Conservation (phyloP, 2,329 filamentous ascomycete genomes). For the Talaromyces sp. region DNA sequence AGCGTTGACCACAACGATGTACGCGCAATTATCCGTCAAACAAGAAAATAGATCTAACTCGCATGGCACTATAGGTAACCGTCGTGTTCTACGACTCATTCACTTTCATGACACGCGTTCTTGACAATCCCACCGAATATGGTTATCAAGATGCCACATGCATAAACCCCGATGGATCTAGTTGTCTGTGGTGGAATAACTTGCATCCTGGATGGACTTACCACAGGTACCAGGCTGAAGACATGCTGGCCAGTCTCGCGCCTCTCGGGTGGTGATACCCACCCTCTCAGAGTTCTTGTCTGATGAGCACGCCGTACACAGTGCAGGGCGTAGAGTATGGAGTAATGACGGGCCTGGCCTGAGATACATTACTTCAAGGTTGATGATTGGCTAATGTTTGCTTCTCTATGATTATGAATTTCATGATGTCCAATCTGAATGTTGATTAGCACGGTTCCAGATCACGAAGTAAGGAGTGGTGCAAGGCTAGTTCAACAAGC, state of each 20-base stretch:
- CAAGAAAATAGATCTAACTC: neutral
- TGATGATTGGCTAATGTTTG: too few species aligned
- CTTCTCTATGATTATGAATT: too few species aligned
- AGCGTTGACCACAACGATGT: conserved; percentile 13
- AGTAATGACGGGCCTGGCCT: too few species aligned
- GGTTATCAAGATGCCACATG: conserved; percentile 18
- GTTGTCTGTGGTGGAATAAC: conserved; percentile 20
- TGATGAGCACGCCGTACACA: too few species aligned
- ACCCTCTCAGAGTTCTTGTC: too few species aligned
- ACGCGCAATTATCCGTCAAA: conserved; percentile 2
- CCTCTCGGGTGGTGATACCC: conserved; percentile 17
- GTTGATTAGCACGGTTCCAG: too few species aligned
- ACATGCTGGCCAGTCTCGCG: conserved; percentile 15
- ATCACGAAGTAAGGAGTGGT: too few species aligned
- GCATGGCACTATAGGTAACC: conserved; percentile 14
- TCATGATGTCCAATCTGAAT: too few species aligned
- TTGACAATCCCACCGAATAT: conserved; percentile 17
- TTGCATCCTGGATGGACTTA: conserved; percentile 19
- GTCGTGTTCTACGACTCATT: conserved; percentile 19
- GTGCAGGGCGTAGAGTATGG: too few species aligned
- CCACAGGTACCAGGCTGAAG: conserved; percentile 15
- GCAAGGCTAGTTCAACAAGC: too few species aligned
- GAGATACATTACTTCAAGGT: too few species aligned
- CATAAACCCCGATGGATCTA: conserved; percentile 15
- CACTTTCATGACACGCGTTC: conserved; percentile 18